Percentiles rank a stretch among this genome's conserved stretches.
These are phyloP conservation scores for Papiliotrema terrestris DNA, from an alignment of 1,284 basidiomycete species.

Conservation along the genomic window DNA sequence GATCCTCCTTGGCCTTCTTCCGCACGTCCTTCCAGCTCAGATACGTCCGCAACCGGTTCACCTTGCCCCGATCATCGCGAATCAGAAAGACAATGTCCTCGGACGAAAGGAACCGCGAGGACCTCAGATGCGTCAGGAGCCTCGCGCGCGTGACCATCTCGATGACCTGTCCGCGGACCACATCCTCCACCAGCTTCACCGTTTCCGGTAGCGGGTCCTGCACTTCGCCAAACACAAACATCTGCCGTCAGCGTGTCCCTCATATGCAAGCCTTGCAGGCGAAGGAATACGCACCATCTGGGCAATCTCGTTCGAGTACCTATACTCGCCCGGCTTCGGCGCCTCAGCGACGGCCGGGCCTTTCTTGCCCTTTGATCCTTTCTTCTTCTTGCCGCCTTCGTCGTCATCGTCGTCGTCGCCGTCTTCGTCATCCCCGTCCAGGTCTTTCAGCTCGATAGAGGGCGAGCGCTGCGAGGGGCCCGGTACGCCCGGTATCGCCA, in stretches of 20 bases:
- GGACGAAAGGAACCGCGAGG: slow-evolving; percentile 77
- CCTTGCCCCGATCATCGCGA: slow-evolving; percentile 88
- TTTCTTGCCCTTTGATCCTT: slow-evolving; percentile 12
- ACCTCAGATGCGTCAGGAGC: slow-evolving; percentile 72
- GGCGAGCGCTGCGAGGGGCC: background rate
- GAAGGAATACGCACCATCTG: slow-evolving; percentile 61
- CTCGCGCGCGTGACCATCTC: slow-evolving; percentile 92
- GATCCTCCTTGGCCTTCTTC: slow-evolving; percentile 87
- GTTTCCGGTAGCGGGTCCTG: slow-evolving; percentile 85
- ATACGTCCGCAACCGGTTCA: slow-evolving; percentile 88
- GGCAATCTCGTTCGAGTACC: slow-evolving; percentile 74
- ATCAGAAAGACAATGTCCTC: slow-evolving; percentile 97
- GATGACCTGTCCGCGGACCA: slow-evolving; percentile 87
- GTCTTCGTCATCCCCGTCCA: slow-evolving; percentile 32
- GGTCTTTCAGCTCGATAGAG: slow-evolving; percentile 8
- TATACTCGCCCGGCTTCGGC: slow-evolving; percentile 55
- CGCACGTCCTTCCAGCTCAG: slow-evolving; percentile 98
- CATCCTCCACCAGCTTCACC: slow-evolving; percentile 89
- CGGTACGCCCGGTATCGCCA: background rate
- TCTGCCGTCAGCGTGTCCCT: slow-evolving; percentile 54
- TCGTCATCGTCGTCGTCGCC: slow-evolving; percentile 37
- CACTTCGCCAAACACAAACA: slow-evolving; percentile 96
- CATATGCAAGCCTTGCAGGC: background rate
- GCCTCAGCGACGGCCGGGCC: background rate
- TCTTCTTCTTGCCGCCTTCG: slow-evolving; percentile 7